Conservation (phyloP, 495 filamentous ascomycete species). For the Penicillium crystallinum region DNA sequence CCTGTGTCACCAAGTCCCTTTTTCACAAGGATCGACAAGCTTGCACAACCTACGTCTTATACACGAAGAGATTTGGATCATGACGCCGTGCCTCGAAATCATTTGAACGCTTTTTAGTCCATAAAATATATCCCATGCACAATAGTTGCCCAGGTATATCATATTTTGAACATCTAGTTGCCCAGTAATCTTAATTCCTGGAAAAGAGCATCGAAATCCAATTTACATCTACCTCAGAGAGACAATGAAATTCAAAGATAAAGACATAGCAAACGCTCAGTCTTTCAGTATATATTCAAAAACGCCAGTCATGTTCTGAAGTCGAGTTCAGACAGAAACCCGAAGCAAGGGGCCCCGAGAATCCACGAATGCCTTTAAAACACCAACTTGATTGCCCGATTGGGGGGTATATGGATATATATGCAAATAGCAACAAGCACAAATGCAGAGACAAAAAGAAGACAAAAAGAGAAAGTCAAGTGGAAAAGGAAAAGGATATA, state of each 20-base stretch:
- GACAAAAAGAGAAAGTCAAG: background rate
- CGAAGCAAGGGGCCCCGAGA: background rate
- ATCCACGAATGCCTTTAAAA: slow-evolving; percentile 7
- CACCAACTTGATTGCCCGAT: slow-evolving; percentile 25
- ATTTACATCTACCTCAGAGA: background rate
- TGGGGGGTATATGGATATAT: slow-evolving; percentile 27
- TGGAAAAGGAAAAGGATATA: slow-evolving; percentile 3
- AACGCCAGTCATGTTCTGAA: slow-evolving; percentile 12
- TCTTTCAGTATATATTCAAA: slow-evolving; percentile 17
- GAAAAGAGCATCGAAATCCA: no score
- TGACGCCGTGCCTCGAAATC: background rate
- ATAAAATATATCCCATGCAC: no score
- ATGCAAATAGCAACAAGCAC: slow-evolving; percentile 24
- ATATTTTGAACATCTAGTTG: no score
- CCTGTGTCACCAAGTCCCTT: background rate
- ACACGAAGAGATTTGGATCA: background rate
- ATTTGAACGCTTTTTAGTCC: no score
- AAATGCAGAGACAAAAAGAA: slow-evolving; percentile 11
- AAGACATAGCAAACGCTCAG: slow-evolving; percentile 4
- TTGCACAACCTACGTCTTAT: background rate
- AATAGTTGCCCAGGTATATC: no score
- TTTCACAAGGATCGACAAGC: background rate
- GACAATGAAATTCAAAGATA: background rate
- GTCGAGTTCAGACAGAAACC: background rate
- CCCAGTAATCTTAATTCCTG: no score